phyloP scores from a whole-genome alignment of 2,329 filamentous ascomycete genomes.

The Fusarium irregulare region DNA sequence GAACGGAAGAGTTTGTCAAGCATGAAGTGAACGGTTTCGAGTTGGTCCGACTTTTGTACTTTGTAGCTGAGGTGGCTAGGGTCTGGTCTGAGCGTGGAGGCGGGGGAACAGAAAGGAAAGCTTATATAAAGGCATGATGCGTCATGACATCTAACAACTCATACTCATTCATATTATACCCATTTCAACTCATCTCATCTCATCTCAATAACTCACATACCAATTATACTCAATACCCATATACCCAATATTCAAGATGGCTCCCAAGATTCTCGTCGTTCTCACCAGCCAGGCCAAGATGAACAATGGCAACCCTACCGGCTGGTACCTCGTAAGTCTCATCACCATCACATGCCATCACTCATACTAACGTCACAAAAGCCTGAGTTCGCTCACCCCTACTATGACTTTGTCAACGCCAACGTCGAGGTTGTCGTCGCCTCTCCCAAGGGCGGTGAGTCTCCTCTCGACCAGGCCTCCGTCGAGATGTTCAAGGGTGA shows the following conservation, averaged over 20 bases:
- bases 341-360: background rate
- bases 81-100: constrained; percentile 16
- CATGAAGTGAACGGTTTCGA: constrained; percentile 14
- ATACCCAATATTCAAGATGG: constrained; percentile 52
- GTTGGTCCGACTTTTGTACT: constrained; percentile 25
- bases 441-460: constrained; percentile 70
- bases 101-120: background rate
- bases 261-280: constrained; percentile 75
- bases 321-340: constrained; percentile 73
- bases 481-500: constrained; percentile 67
- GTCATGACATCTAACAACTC: background rate
- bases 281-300: constrained; percentile 71
- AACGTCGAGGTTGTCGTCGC: constrained; percentile 65
- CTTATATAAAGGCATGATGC: constrained; percentile 28
- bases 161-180: background rate
- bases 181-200: background rate
- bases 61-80: background rate
- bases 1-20: constrained; percentile 35
- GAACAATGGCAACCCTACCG: constrained; percentile 66
- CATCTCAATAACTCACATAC: background rate
- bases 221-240: background rate
- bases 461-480: constrained; percentile 70
- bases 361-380: constrained; percentile 46
- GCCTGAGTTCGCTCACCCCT: constrained; percentile 74
- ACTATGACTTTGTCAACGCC: constrained; percentile 62